Evolutionary conservation across 164 flowering plant species (phyloP), one percentile per base, ranked within the genome.

Genomic region (Chloranthus sessilifolius): DNA sequence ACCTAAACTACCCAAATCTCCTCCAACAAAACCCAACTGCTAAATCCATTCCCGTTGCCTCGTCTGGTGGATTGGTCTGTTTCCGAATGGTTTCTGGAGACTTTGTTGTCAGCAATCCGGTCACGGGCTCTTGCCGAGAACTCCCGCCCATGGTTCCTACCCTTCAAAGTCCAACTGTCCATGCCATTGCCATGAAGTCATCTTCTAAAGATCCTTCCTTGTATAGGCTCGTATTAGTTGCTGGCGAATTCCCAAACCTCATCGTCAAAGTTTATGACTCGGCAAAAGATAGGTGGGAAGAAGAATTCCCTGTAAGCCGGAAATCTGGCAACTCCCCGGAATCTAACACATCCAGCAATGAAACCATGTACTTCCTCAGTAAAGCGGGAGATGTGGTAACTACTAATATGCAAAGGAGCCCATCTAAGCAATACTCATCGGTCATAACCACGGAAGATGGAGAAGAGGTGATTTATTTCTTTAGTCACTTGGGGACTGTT

Each of bases 401-500:
- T 3, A 71, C 79, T 1, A 65, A 76, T 53, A 66, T 76, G 76
- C 82, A 76, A 53, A 70, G 82, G 26, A 83, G 79, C 71, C 81
- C 86, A 7, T 74, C 79, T 3, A 83, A 83, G 76, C 82, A 78
- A 45, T 80, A 67, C 56, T 80, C 90, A 16, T 76, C 86, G 0
- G 70, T 78, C 19, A 58, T 76, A 7, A 67, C 68, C 16, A 29
- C 26, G 4, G 67, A 69, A 52, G 49, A 66, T 42, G 75, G 76
- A 3, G 69, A 74, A 35, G 76, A 78, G 43, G 60, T 66, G 14
- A 53, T 79, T 5, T 67, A 75, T 50, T 83, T 83, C 50, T 68
- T 83, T 5, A 83, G 83, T 72, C 67, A 73, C 2, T 63, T 77
- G 0, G 92, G 88, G 31, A 70, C 71, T 4, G 55, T 83, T 4